Evolutionary conservation across 176 grass and related monocot genomes (phyloP), one percentile per base, ranked within the genome.

Genomic region (Calamus simplicifolius): DNA sequence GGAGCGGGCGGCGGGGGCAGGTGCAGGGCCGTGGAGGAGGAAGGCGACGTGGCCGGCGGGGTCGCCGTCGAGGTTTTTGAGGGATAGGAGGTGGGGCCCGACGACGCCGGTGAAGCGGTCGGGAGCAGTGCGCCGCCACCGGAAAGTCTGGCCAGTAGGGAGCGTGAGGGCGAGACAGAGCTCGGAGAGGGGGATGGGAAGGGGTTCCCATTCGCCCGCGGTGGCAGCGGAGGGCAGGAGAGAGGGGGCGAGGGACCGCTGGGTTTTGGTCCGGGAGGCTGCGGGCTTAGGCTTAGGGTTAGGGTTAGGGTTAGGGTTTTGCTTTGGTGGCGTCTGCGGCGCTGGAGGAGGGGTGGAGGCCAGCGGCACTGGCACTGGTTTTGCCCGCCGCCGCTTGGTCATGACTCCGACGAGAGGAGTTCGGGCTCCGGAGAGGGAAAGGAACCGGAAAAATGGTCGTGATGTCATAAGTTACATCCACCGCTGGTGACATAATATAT

Each of bases 101-200:
- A 97, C 87, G 52, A 82, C 84, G 43, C 83, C 87, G 2, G 87
- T 97, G 83, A 88, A 91, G 49, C 68, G 69, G 60, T 69, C 59
- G 68, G 64, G 28, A 25, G 68, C 79, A 38, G 87, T 97, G 62
- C 60, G 78, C 50, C 84, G 92, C 87, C 87, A 97, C 43, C 89
- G 84, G 75, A 91, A 97, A 69, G 84, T 87, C 70, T 97, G 87
- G 7, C 84, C 92, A 1, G 84, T 97, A 19, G 84, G 87, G 28
- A 97, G 78, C 1, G 80, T 85, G 49, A 91, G 83, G 6, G 69
- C 65, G 23, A 97, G 83, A 61, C 78, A 97, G 5, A 97, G 80
- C 28, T 97, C 92, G 8, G 75, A 55, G 25, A 64, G 23, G 19
- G 83, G 66, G 58, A 91, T 73, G 3, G 80, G 81, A 12, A 97